Base-by-base conservation (phyloP, 1,139 yeast species). In the Yamadazyma friedrichii region DNA sequence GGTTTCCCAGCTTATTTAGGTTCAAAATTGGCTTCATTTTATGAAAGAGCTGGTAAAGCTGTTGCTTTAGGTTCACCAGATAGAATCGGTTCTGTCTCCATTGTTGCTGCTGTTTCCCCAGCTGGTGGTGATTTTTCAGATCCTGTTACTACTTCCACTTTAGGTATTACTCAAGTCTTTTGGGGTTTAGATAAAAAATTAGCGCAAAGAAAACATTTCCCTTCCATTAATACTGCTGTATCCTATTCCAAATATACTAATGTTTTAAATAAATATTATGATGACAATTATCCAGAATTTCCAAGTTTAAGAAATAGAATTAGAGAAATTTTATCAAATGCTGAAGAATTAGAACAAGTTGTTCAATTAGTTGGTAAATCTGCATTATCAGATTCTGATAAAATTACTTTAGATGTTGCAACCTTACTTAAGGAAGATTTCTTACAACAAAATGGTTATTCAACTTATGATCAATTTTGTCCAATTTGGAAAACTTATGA, bases 121-220 rank as follows among this genome's bases (percentile, higher is more conserved):
- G 98, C 98, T 45, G 99, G 98, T 82, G 99, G 99, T 84, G 99
- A 93, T 77, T 91, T 93, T 83, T 93, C 98, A 15, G 99, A 93
- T 73, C 99, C 99, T 35, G 99, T 93, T 54, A 93, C 99, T 31
- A 93, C 98, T 28, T 81, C 98, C 10, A 93, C 99, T 36, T 80
- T 93, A 60, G 97, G 97, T 84, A 93, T 93, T 58, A 94, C 98
- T 29, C 99, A 93, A 75, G 99, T 94, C 46, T 93, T 94, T 76
- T 93, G 99, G 99, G 99, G 99, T 70, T 79, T 93, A 68, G 99
- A 93, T 70, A 93, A 93, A 74, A 93, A 93, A 69, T 81, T 93
- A 61, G 98, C 99, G 20, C 99, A 93, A 78, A 89, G 99, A 78
- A 93, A 93, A 74, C 99, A 93, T 76, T 93, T 93, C 88, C 99